phyloP scores from a whole-genome alignment of 768 basidiomycete genomes.

The Austroboletus eburneus region DNA sequence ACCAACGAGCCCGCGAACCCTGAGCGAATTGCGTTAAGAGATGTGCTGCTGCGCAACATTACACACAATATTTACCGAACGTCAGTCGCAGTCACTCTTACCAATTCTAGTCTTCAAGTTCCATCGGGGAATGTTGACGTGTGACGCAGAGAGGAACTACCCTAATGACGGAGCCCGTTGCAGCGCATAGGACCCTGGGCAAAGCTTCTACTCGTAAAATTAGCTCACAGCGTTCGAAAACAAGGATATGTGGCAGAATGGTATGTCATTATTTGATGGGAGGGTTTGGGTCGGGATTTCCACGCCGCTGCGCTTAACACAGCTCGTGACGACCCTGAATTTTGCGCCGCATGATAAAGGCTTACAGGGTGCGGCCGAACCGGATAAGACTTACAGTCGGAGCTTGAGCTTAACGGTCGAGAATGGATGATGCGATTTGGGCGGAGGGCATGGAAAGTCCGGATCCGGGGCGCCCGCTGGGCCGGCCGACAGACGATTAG shows the following conservation, averaged over 20 bases:
- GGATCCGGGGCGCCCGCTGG: slow-evolving; percentile 8
- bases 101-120: neutral
- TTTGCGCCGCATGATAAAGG: slow-evolving; percentile 1
- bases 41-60: slow-evolving; percentile 17
- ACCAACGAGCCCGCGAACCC: slow-evolving; percentile 16
- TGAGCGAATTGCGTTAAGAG: slow-evolving; percentile 9
- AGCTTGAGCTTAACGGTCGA: slow-evolving; percentile 17
- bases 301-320: slow-evolving; percentile 14
- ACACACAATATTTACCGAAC: slow-evolving; percentile 5
- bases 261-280: slow-evolving; percentile 13
- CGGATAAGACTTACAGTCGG: slow-evolving; percentile 11
- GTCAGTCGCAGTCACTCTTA: slow-evolving; percentile 4
- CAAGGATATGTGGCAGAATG: slow-evolving; percentile 7
- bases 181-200: slow-evolving; percentile 5
- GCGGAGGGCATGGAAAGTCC: slow-evolving; percentile 23
- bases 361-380: slow-evolving; percentile 6
- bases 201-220: slow-evolving; percentile 10
- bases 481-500: neutral
- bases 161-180: slow-evolving; percentile 3
- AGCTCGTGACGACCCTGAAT: slow-evolving; percentile 25
- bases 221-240: neutral
- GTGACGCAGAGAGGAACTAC: slow-evolving; percentile 10
- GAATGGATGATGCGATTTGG: slow-evolving; percentile 25
- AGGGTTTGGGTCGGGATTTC: slow-evolving; percentile 14
- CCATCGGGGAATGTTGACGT: slow-evolving; percentile 4